phyloP scores from a whole-genome alignment of 2,329 filamentous ascomycete genomes.

The Aspergillus sp. region DNA sequence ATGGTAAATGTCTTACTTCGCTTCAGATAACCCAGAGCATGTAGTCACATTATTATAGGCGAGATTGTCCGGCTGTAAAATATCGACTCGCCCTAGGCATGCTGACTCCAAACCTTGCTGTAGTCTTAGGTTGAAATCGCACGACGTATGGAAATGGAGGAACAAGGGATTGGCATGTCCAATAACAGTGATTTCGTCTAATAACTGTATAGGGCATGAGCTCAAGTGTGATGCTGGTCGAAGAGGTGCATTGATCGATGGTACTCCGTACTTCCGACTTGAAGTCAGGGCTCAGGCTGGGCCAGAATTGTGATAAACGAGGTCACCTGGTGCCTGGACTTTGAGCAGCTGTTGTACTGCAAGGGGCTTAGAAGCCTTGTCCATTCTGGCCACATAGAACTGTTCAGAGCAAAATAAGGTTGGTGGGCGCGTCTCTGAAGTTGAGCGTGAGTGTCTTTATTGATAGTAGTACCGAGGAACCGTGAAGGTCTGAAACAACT shows the following conservation, averaged over 20 bases:
- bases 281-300: neutral
- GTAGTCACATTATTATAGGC: neutral
- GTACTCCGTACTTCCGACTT: neutral
- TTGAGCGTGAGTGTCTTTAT: slow-evolving; percentile 3
- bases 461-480: slow-evolving; percentile 2
- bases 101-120: neutral
- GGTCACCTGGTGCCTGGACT: neutral
- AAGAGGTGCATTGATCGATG: neutral
- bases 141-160: neutral
- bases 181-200: neutral
- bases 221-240: neutral
- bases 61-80: neutral
- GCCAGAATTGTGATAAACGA: neutral
- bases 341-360: neutral
- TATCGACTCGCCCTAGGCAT: neutral
- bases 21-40: neutral
- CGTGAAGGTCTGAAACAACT: neutral
- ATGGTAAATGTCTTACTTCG: neutral
- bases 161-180: neutral
- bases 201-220: neutral
- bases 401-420: neutral
- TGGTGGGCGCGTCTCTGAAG: slow-evolving; percentile 11
- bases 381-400: neutral
- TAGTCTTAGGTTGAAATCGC: neutral
- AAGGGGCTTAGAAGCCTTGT: neutral